Base-by-base conservation (phyloP, 1,139 yeast genomes). In the Torulaspora pretoriensis region DNA sequence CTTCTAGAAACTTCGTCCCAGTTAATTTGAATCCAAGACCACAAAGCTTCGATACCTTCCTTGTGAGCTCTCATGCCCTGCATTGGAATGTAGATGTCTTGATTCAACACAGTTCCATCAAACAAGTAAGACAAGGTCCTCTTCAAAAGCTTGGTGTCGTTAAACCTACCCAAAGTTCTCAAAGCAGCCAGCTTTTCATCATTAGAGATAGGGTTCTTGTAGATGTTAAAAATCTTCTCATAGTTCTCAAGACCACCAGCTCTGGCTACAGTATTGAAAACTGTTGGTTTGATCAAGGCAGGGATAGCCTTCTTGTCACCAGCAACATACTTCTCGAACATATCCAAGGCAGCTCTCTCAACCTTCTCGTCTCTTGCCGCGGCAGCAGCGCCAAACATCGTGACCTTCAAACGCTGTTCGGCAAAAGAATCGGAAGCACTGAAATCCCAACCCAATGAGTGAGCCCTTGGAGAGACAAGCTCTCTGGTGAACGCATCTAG, bases 21-120 rank as follows among this genome's bases (percentile, higher is more conserved):
- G 65, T 89, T 81, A n/a, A 53, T 58, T 53, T 77, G 76, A 55
- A 83, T 63, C 96, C 96, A 90, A n/a, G 61, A 52, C 89, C 92
- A 90, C 54, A 82, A 68, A 14, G 78, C 76, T 54, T 74, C 73
- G 19, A 62, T 72, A 68, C 96, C 95, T 36, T 70, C 73, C 46
- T 69, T 72, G 59, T 80, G 81, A 13, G 77, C 61, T 58, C 83
- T 72, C 68, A 87, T 70, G 32, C 94, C 89, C 51, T 71, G 77
- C 76, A 90, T 73, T 56, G 95, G 89, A 51, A 83, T 76, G 64
- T 81, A 81, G 46, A 86, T 77, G 66, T 90, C 97, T 71, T 90
- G 97, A 61, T 85, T 82, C 53, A 89, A 74, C 30, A 80, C 71
- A 28, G 83, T 78, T 28, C 88, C 81, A 61, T 85, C 81, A 51